These are phyloP conservation scores for Spathaspora sp. DNA, from an alignment of 1,139 yeast species.

Conservation along the genomic window DNA sequence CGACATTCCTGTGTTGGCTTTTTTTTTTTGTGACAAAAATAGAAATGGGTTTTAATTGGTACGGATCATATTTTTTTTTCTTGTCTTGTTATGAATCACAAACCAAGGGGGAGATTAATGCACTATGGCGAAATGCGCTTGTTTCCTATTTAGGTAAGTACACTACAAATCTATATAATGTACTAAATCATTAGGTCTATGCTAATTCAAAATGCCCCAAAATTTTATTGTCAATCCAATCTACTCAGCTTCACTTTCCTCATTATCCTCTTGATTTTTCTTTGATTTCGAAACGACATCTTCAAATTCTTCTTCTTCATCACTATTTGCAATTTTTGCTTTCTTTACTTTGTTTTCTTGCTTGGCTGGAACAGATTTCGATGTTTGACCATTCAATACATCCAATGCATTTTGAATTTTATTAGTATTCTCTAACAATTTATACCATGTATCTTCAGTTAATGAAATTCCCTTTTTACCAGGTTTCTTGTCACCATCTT, in stretches of 20 bases:
- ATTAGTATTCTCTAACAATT: constrained; percentile 50
- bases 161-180: background rate
- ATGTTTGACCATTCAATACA: constrained; percentile 34
- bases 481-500: constrained; percentile 61
- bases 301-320: constrained; percentile 5
- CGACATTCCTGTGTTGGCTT: too few relatives aligned
- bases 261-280: constrained; percentile 8
- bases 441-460: constrained; percentile 67
- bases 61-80: constrained; percentile 1
- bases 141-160: too few relatives aligned
- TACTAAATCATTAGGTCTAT: too few relatives aligned
- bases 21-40: too few relatives aligned
- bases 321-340: constrained; percentile 9
- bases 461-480: constrained; percentile 85
- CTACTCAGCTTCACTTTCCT: constrained; percentile 15
- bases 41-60: too few relatives aligned
- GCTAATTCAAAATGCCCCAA: too few relatives aligned
- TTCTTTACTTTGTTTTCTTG: constrained; percentile 9
- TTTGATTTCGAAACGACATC: constrained; percentile 4
- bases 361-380: constrained; percentile 6
- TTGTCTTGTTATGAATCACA: background rate
- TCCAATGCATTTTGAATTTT: constrained; percentile 62
- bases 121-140: background rate
- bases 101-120: background rate
- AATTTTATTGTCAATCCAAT: too few relatives aligned